Percentiles rank a stretch among this genome's conserved stretches.
Conservation (phyloP, 2,329 filamentous ascomycete genomes). For the Aspergillus eucalypticola region DNA sequence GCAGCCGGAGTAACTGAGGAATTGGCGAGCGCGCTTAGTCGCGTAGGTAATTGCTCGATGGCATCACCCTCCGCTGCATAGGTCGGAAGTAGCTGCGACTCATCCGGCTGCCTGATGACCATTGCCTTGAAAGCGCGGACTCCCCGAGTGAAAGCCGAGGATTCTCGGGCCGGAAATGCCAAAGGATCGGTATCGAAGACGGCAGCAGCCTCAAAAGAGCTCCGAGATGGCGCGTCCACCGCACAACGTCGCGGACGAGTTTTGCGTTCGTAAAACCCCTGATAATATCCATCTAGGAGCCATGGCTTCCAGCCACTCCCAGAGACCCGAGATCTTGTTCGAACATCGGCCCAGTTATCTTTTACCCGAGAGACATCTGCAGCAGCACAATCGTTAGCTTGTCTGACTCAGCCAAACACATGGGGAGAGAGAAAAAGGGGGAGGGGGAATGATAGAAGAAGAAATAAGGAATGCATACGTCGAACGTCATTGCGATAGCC, state of each 20-base stretch:
- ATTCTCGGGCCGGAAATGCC: slow-evolving; percentile 20
- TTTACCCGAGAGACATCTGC: slow-evolving; percentile 31
- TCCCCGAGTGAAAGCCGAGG: slow-evolving; percentile 29
- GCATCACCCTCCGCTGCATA: slow-evolving; percentile 23
- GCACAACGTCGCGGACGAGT: slow-evolving; percentile 14
- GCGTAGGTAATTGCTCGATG: slow-evolving; percentile 6
- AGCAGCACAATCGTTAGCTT: slow-evolving; percentile 1
- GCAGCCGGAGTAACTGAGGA: slow-evolving; percentile 13
- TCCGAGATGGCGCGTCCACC: slow-evolving; percentile 16
- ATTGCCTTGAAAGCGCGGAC: slow-evolving; percentile 35
- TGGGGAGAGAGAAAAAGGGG: background rate
- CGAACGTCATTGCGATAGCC: slow-evolving; percentile 24
- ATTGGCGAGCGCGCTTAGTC: slow-evolving; percentile 16
- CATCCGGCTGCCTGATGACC: slow-evolving; percentile 31
- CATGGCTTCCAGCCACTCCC: slow-evolving; percentile 22
- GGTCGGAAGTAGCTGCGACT: slow-evolving; percentile 24
- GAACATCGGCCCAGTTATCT: slow-evolving; percentile 22
- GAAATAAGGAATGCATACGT: slow-evolving; percentile 25
- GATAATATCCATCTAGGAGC: slow-evolving; percentile 14
- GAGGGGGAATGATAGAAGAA: background rate
- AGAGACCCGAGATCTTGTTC: slow-evolving; percentile 18
- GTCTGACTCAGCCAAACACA: slow-evolving; percentile 1
- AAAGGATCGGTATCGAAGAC: slow-evolving; percentile 23
- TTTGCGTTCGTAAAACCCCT: slow-evolving; percentile 14
- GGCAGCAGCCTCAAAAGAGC: slow-evolving; percentile 22